Percentiles rank a stretch among this genome's conserved stretches.
These are phyloP conservation scores for Suillus weaverae DNA, from an alignment of 768 basidiomycete genomes.

Conservation along the genomic window DNA sequence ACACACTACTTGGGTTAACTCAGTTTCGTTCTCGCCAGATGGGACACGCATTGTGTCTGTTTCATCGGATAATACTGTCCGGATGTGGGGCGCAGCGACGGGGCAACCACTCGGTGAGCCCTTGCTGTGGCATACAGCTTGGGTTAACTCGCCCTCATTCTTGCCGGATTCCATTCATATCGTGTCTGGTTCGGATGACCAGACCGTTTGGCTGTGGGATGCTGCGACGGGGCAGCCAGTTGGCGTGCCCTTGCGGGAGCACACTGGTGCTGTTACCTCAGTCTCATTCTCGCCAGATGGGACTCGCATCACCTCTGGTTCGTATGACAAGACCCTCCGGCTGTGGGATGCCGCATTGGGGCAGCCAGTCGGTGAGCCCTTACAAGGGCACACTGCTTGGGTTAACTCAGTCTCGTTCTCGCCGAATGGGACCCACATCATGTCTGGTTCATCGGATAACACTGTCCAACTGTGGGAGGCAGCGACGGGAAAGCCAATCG, in stretches of 20 bases:
- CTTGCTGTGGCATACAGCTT: too few relatives aligned
- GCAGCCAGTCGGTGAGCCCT: not conserved
- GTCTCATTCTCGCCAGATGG: conserved; percentile 21
- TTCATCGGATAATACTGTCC: too few relatives aligned
- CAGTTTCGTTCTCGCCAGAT: not conserved
- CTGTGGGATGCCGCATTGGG: not conserved
- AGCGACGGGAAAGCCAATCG: not conserved
- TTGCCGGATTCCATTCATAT: too few relatives aligned
- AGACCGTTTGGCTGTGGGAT: conserved; percentile 14
- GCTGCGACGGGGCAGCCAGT: conserved; percentile 4
- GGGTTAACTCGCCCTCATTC: too few relatives aligned
- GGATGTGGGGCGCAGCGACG: too few relatives aligned
- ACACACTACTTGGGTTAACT: not conserved
- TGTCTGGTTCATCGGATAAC: not conserved
- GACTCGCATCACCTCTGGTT: conserved; percentile 8
- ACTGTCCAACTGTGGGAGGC: not conserved
- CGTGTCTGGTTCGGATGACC: too few relatives aligned
- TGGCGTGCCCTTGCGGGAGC: conserved; percentile 9
- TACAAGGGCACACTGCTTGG: not conserved
- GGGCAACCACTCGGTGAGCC: too few relatives aligned
- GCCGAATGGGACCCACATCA: conserved; percentile 13
- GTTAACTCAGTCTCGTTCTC: conserved; percentile 22
- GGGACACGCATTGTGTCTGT: too few relatives aligned
- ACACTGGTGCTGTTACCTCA: conserved; percentile 6
- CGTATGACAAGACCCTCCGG: not conserved